A percentile compares a stretch with the other conserved stretches of the same genome.
phyloP scores from a whole-genome alignment of 2,329 filamentous ascomycete genomes.

The Ceratocystis eucalypticola region DNA sequence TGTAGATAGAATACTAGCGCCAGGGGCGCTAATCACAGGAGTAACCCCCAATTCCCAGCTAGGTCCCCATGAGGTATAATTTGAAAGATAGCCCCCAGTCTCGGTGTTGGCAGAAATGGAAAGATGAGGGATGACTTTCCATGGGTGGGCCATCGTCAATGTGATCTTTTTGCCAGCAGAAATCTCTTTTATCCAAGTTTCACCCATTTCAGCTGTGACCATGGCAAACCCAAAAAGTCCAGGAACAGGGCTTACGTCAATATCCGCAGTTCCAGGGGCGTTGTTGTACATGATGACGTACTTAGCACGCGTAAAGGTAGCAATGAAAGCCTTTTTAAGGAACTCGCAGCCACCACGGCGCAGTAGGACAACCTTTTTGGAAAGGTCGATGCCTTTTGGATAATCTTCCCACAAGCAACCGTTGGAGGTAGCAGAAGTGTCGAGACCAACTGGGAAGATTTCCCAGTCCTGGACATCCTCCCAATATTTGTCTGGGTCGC shows the following conservation, averaged over 20 bases:
- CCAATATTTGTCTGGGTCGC: slow-evolving; percentile 31
- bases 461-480: slow-evolving; percentile 32
- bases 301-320: slow-evolving; percentile 41
- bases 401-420: slow-evolving; percentile 39
- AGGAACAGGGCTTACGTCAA: slow-evolving; percentile 26
- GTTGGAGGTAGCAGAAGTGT: slow-evolving; percentile 36
- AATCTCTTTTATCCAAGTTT: slow-evolving; percentile 32
- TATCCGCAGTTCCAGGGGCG: slow-evolving; percentile 26
- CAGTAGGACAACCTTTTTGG: slow-evolving; percentile 49
- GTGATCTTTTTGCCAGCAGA: slow-evolving; percentile 32
- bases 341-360: slow-evolving; percentile 46
- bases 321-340: slow-evolving; percentile 39
- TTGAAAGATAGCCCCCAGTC: slow-evolving; percentile 39
- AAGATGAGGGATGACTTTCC: slow-evolving; percentile 28
- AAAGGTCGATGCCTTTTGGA: slow-evolving; percentile 26
- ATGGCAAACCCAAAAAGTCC: slow-evolving; percentile 31
- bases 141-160: slow-evolving; percentile 33
- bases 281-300: slow-evolving; percentile 53
- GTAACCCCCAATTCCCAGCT: slow-evolving; percentile 45
- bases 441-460: slow-evolving; percentile 36
- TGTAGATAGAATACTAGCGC: slow-evolving; percentile 45
- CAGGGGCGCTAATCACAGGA: slow-evolving; percentile 42
- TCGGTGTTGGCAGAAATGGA: slow-evolving; percentile 27
- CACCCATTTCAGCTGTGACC: slow-evolving; percentile 31
- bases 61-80: slow-evolving; percentile 47